Conservation (phyloP, 345 rosid species). For the Salix koriyanagi region DNA sequence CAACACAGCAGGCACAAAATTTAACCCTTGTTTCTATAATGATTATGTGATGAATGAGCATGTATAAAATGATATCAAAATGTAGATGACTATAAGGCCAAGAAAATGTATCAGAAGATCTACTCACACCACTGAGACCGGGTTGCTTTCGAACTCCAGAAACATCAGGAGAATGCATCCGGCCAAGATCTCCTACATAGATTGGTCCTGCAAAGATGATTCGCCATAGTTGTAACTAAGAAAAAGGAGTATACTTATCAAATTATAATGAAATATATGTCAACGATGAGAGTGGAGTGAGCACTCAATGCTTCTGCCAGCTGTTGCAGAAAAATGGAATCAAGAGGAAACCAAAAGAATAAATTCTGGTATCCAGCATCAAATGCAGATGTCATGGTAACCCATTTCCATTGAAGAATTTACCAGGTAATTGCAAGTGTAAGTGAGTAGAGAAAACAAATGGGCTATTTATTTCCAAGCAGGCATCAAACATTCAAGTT, state of each 20-base stretch:
- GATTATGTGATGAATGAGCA: not conserved
- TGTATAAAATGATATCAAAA: not conserved
- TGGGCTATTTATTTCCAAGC: not conserved
- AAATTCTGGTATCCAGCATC: not conserved
- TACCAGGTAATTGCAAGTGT: not conserved
- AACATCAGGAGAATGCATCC: constrained; percentile 37
- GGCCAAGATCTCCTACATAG: constrained; percentile 50
- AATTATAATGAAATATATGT: not conserved
- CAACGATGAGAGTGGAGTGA: not conserved
- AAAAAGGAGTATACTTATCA: not conserved
- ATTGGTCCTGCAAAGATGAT: constrained; percentile 45
- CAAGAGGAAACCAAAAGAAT: not conserved
- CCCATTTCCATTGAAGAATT: not conserved
- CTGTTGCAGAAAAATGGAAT: not conserved
- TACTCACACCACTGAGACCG: constrained; percentile 54
- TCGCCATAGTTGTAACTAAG: constrained; percentile 1
- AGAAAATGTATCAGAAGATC: constrained; percentile 10
- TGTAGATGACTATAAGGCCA: not conserved
- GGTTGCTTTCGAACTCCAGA: constrained; percentile 45
- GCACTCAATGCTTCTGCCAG: not conserved
- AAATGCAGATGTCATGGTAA: not conserved
- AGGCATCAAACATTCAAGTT: not conserved
- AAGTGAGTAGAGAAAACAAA: not conserved
- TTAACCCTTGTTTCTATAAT: not conserved
- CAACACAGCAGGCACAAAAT: not conserved